Evolutionary conservation across 805 yeast genomes (phyloP).

Genomic region (Candida silvicultrix): DNA sequence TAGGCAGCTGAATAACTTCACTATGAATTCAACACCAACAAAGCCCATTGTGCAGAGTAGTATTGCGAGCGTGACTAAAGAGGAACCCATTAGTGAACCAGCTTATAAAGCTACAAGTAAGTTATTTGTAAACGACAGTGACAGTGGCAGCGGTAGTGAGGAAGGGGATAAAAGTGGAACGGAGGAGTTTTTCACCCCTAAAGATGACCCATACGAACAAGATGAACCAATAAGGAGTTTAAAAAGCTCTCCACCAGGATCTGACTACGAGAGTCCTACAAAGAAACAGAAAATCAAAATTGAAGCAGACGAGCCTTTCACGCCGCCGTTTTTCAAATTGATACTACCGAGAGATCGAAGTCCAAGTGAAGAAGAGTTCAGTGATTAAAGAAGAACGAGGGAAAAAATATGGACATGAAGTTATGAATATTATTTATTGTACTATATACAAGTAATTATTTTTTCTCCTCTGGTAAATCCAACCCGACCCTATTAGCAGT

Average conservation of each 20-base stretch:
- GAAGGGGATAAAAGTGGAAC: neutral
- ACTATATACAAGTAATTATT: no score
- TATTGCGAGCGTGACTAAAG: no score
- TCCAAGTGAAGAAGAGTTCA: neutral
- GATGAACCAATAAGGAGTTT: neutral
- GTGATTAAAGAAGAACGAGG: neutral
- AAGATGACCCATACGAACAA: neutral
- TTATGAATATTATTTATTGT: no score
- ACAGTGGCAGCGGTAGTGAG: neutral
- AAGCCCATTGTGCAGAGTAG: no score
- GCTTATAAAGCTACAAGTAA: no score
- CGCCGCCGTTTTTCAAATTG: neutral
- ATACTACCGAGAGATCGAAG: neutral
- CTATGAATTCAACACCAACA: neutral
- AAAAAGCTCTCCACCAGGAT: neutral
- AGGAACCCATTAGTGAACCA: no score
- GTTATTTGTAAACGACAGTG: neutral
- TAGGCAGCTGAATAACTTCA: no score
- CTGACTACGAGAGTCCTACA: neutral
- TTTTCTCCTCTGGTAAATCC: slow-evolving; percentile 43
- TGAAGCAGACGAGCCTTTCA: neutral
- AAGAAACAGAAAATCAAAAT: neutral
- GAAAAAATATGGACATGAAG: no score
- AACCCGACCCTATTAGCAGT: slow-evolving; percentile 91
- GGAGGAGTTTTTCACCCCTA: neutral